Conservation (phyloP, 495 filamentous ascomycete genomes). For the Hypoxylon intermedium region DNA sequence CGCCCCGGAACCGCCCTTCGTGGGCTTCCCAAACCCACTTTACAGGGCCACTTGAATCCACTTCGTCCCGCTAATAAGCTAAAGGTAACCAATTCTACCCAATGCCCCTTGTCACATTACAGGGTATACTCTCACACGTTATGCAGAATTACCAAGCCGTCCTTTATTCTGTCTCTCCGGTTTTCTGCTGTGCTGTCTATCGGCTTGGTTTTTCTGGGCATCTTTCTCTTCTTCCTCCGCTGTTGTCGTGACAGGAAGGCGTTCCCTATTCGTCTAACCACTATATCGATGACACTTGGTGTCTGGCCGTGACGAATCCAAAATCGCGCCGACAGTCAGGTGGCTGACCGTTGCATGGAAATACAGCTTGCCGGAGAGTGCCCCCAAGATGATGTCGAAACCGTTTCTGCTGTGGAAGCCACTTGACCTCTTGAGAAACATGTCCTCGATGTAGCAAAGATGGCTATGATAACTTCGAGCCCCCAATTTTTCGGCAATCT, state of each 20-base stretch:
- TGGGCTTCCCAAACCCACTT: slow-evolving; percentile 2
- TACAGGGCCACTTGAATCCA: slow-evolving; percentile 5
- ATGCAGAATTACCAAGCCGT: slow-evolving; percentile 37
- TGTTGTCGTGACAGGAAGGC: neutral
- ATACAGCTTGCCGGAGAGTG: no score
- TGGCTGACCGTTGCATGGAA: neutral
- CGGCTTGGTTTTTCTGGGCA: slow-evolving; percentile 3
- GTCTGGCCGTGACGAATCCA: neutral
- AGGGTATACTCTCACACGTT: slow-evolving; percentile 34
- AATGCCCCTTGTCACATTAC: slow-evolving; percentile 21
- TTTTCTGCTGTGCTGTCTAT: slow-evolving; percentile 2
- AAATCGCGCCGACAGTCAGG: neutral
- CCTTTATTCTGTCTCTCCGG: slow-evolving; percentile 21
- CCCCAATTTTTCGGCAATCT: slow-evolving; percentile 32
- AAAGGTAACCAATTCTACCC: slow-evolving; percentile 27
- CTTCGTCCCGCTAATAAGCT: slow-evolving; percentile 37
- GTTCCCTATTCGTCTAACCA: neutral
- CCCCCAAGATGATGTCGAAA: no score
- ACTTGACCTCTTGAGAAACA: neutral
- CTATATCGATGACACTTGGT: neutral
- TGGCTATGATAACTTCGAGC: slow-evolving; percentile 13
- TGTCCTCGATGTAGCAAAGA: neutral
- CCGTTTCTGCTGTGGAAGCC: no score
- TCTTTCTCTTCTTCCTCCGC: neutral
- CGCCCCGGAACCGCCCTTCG: slow-evolving; percentile 36